Conservation (phyloP, 2,329 filamentous ascomycete genomes). For the Apiospora sp. region DNA sequence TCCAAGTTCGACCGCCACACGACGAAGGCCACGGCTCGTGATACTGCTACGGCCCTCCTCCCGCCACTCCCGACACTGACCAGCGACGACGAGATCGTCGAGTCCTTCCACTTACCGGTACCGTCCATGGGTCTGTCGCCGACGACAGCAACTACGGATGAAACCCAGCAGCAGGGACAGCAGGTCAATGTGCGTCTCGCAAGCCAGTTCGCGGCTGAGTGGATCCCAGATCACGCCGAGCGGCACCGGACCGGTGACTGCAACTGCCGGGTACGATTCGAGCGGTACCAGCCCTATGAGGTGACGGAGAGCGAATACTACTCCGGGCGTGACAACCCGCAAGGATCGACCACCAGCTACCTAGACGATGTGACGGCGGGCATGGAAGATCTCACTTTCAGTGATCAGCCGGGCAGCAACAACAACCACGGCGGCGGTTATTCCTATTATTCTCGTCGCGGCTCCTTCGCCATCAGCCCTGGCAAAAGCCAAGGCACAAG, state of each 20-base stretch:
- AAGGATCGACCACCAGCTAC: not conserved
- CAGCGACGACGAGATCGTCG: not conserved
- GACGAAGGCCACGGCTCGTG: not conserved
- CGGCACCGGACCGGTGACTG: conserved; percentile 47
- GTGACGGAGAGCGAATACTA: conserved; percentile 16
- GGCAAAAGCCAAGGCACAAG: not conserved
- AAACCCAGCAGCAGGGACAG: not conserved
- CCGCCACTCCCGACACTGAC: not conserved
- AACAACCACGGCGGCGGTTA: not conserved
- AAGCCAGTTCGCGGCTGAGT: conserved; percentile 51
- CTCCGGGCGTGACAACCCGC: conserved; percentile 9
- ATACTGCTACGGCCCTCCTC: not conserved
- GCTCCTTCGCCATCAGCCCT: not conserved
- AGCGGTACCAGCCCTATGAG: conserved; percentile 37
- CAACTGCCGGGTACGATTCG: conserved; percentile 44
- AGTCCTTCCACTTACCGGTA: not conserved
- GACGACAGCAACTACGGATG: not conserved
- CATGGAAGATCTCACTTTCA: not conserved
- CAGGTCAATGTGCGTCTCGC: conserved; percentile 42
- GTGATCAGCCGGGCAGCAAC: not conserved
- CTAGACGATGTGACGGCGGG: not conserved
- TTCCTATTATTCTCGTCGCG: not conserved
- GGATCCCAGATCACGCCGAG: conserved; percentile 48
- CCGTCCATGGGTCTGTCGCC: not conserved
- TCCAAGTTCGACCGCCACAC: not conserved